phyloP scores from a whole-genome alignment of 306 rosid genomes.

The Sicyos edulis region DNA sequence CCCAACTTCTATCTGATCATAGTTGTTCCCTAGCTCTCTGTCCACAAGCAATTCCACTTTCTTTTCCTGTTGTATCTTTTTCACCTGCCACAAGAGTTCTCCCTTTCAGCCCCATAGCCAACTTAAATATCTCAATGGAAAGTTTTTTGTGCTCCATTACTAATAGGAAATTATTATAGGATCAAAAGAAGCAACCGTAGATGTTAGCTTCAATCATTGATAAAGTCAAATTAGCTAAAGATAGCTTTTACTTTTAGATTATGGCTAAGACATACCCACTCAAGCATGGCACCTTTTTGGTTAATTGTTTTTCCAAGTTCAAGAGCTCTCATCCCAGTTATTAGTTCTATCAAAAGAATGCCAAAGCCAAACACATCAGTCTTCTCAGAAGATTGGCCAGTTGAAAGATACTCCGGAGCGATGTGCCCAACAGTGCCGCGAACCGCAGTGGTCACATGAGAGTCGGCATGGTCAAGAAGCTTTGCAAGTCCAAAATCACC shows the following conservation, averaged over 20 bases:
- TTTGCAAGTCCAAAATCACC: too few relatives aligned
- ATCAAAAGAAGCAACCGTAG: not conserved
- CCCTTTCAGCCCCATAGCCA: not conserved
- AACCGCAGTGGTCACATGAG: too few relatives aligned
- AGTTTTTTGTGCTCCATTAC: not conserved
- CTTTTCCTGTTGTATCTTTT: constrained; percentile 77
- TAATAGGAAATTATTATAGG: not conserved
- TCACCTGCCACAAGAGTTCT: constrained; percentile 51
- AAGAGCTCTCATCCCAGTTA: too few relatives aligned
- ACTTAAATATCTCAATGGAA: too few relatives aligned
- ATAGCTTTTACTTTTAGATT: not conserved
- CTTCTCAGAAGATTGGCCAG: too few relatives aligned
- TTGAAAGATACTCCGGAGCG: too few relatives aligned
- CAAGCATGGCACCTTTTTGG: constrained; percentile 91
- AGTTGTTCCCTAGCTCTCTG: constrained; percentile 67
- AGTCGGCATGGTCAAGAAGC: too few relatives aligned
- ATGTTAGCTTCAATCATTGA: not conserved
- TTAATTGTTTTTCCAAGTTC: too few relatives aligned
- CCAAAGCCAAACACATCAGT: too few relatives aligned
- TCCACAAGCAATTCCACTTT: constrained; percentile 77
- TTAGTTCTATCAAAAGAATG: too few relatives aligned
- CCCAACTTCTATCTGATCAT: constrained; percentile 81
- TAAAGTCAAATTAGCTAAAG: not conserved
- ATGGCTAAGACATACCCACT: constrained; percentile 62
- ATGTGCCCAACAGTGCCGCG: too few relatives aligned